A percentile compares a stretch with the other conserved stretches of the same genome.
Evolutionary conservation across 225 moss, liverwort and hornwort genomes (phyloP).

Genomic region (Takakia lepidozioides): DNA sequence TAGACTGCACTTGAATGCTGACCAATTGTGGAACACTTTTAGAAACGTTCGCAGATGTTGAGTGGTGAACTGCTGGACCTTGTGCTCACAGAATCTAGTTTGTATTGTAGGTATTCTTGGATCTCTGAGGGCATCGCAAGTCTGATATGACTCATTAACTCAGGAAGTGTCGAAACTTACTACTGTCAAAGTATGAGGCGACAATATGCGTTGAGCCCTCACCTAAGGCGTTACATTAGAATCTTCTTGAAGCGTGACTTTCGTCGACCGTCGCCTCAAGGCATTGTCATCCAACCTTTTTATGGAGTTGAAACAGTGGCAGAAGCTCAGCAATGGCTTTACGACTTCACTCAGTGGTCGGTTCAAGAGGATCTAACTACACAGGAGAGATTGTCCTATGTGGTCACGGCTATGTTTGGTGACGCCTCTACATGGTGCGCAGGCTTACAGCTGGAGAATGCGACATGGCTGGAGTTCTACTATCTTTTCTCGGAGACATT

Average conservation of each 20-base stretch:
- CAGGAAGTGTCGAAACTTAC: neutral
- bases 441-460: conserved; percentile 5
- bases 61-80: no score
- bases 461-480: conserved; percentile 7
- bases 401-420: conserved; percentile 2
- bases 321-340: conserved; percentile 3
- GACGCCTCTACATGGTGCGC: conserved; percentile 1
- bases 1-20: no score
- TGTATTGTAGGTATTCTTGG: no score
- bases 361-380: conserved; percentile 2
- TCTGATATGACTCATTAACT: neutral
- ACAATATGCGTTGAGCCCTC: neutral
- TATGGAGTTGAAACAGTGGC: neutral
- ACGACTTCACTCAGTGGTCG: conserved; percentile 1
- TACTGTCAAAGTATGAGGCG: neutral
- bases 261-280: neutral
- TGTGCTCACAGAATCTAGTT: no score
- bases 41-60: no score
- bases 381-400: conserved; percentile 4
- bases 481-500: conserved; percentile 6
- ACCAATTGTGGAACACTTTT: no score
- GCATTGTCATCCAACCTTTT: neutral
- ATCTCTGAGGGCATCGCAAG: no score
- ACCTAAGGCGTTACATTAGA: neutral
- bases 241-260: neutral